Evolutionary conservation across 768 basidiomycete species (phyloP).

Genomic region (Suillus decipiens): DNA sequence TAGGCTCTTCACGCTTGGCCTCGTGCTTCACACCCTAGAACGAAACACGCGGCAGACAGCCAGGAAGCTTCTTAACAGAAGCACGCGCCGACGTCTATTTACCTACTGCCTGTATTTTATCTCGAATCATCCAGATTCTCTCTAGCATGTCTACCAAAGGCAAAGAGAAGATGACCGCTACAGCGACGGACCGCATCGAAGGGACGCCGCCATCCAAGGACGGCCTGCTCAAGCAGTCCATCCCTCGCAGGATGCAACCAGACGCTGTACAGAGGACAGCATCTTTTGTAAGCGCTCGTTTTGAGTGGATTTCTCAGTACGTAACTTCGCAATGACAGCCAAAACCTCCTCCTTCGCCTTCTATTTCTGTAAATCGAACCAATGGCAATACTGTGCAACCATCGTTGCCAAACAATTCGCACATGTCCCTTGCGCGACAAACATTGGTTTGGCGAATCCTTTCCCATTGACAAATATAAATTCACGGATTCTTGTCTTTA

Average conservation of each 20-base stretch:
- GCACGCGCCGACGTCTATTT: neutral
- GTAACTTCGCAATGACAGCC: neutral
- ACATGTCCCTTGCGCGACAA: conserved; percentile 12
- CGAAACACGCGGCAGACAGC: conserved; percentile 1
- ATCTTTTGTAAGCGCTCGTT: conserved; percentile 7
- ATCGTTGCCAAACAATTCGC: conserved; percentile 13
- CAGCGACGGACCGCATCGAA: neutral
- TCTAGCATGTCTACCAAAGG: conserved; percentile 8
- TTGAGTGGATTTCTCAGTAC: neutral
- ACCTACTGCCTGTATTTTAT: conserved; percentile 2
- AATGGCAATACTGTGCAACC: conserved; percentile 6
- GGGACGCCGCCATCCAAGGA: neutral
- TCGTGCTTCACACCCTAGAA: conserved; percentile 5
- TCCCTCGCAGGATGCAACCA: neutral
- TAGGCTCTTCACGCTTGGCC: neutral
- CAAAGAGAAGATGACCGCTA: conserved; percentile 5
- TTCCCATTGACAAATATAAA: conserved; percentile 5
- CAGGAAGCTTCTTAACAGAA: conserved; percentile 5
- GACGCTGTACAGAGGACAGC: neutral
- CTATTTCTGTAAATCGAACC: conserved; percentile 13
- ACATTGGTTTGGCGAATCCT: conserved; percentile 20
- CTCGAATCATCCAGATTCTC: conserved; percentile 3
- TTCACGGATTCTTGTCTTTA: neutral
- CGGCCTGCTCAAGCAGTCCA: neutral
- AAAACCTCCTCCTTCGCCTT: conserved; percentile 13